These are phyloP conservation scores for Obba rivulosa DNA, from an alignment of 768 basidiomycete genomes.

Conservation along the genomic window DNA sequence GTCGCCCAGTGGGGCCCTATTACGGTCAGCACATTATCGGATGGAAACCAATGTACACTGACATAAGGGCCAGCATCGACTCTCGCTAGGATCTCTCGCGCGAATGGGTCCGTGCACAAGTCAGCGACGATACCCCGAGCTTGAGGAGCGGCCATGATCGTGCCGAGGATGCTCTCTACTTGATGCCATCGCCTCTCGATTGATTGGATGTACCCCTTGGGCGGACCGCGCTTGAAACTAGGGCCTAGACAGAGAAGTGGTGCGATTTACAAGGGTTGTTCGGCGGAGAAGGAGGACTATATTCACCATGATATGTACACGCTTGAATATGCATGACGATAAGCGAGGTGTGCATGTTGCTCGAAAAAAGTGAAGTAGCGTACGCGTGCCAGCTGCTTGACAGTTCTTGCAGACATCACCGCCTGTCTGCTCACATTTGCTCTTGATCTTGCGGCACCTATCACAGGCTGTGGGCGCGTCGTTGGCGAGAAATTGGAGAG, in stretches of 20 bases:
- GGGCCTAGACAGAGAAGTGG: conserved; percentile 41
- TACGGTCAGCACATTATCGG: conserved; percentile 1
- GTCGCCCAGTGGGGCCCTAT: conserved; percentile 68
- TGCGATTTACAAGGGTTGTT: background rate
- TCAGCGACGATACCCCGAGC: conserved; percentile 60
- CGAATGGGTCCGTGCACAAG: conserved; percentile 66
- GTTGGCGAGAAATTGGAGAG: background rate
- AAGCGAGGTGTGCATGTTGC: conserved; percentile 5
- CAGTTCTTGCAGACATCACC: conserved; percentile 58
- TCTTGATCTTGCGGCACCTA: conserved; percentile 84
- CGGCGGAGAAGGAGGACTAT: conserved; percentile 6
- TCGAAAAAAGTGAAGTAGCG: conserved; percentile 2
- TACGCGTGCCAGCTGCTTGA: conserved; percentile 39
- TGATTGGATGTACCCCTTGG: conserved; percentile 89
- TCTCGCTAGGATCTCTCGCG: conserved; percentile 67
- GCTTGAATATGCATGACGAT: conserved; percentile 10
- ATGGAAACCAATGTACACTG: conserved; percentile 18
- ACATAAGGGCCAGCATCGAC: conserved; percentile 83
- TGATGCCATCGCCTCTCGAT: conserved; percentile 91
- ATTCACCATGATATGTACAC: conserved; percentile 60
- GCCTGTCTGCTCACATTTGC: conserved; percentile 74
- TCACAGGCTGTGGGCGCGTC: conserved; percentile 57
- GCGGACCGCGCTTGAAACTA: conserved; percentile 78
- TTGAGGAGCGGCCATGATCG: conserved; percentile 65
- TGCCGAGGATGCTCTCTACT: conserved; percentile 85